Conservation (phyloP, 2,329 filamentous ascomycete species). For the Zasmidium citrigriseum region DNA sequence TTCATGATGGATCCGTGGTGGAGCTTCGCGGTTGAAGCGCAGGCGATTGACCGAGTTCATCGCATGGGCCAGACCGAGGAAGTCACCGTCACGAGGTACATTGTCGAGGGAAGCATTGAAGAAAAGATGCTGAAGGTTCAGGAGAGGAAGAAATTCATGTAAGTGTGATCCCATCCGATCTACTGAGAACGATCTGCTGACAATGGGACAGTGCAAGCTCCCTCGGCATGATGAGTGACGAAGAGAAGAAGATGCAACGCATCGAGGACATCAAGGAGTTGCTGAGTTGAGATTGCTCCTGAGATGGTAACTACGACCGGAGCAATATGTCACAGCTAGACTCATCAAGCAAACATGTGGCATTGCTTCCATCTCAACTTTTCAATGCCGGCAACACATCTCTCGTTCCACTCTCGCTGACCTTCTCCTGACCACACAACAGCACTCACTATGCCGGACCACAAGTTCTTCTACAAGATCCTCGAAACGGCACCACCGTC, state of each 20-base stretch:
- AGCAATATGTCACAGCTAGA: no score
- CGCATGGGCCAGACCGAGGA: slow-evolving; percentile 90
- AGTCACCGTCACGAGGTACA: slow-evolving; percentile 83
- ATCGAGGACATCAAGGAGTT: slow-evolving; percentile 95
- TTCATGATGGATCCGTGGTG: slow-evolving; percentile 99
- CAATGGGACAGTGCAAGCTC: slow-evolving; percentile 72
- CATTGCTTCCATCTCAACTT: no score
- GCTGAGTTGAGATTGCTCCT: slow-evolving; percentile 67
- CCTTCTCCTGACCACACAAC: not conserved
- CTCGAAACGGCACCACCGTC: slow-evolving; percentile 23
- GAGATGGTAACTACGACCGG: no score
- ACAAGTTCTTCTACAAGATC: slow-evolving; percentile 34
- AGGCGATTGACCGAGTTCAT: slow-evolving; percentile 96
- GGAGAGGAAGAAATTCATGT: slow-evolving; percentile 95
- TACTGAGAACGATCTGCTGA: slow-evolving; percentile 27
- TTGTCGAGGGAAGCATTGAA: slow-evolving; percentile 89
- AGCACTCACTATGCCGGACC: slow-evolving; percentile 12
- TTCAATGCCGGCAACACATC: no score
- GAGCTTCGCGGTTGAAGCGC: slow-evolving; percentile 94
- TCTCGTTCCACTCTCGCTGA: no score
- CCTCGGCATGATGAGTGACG: slow-evolving; percentile 90
- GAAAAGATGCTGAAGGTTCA: slow-evolving; percentile 92
- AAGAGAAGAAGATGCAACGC: slow-evolving; percentile 84
- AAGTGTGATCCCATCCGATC: slow-evolving; percentile 49
- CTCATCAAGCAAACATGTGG: not conserved